Evolutionary conservation across 1,284 basidiomycete species (phyloP).

Genomic region (Ganoderma lingzhi): DNA sequence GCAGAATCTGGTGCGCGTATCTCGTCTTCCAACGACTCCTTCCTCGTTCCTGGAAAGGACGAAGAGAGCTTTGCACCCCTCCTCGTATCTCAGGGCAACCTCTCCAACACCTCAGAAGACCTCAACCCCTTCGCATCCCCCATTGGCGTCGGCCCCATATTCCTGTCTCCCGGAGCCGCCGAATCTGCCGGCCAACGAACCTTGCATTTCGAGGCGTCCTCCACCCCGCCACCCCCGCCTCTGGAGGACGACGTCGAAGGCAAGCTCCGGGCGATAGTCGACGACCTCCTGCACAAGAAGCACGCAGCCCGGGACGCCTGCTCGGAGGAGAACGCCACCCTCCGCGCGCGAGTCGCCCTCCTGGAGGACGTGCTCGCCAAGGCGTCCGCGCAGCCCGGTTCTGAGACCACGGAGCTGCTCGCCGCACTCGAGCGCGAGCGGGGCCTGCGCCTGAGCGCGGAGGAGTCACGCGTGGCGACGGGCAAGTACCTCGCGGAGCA

Average conservation of each 20-base stretch:
- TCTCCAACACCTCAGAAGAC: conserved; percentile 5
- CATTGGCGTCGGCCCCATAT: conserved; percentile 2
- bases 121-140: conserved; percentile 8
- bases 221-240: background rate
- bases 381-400: conserved; percentile 16
- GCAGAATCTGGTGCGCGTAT: background rate
- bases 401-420: conserved; percentile 13
- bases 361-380: conserved; percentile 22
- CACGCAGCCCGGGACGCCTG: conserved; percentile 21
- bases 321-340: conserved; percentile 26
- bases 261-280: conserved; percentile 28
- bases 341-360: conserved; percentile 26
- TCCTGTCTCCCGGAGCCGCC: conserved; percentile 3
- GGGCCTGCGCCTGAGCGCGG: conserved; percentile 21
- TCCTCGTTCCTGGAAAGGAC: background rate
- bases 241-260: conserved; percentile 17
- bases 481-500: conserved; percentile 30
- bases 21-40: conserved; percentile 6
- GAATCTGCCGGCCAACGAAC: background rate
- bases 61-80: conserved; percentile 12
- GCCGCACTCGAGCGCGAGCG: conserved; percentile 28
- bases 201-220: background rate
- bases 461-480: conserved; percentile 23
- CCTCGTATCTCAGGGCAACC: background rate
- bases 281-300: conserved; percentile 25